Conservation (phyloP, 495 filamentous ascomycete species). For the Cercophora scortea region DNA sequence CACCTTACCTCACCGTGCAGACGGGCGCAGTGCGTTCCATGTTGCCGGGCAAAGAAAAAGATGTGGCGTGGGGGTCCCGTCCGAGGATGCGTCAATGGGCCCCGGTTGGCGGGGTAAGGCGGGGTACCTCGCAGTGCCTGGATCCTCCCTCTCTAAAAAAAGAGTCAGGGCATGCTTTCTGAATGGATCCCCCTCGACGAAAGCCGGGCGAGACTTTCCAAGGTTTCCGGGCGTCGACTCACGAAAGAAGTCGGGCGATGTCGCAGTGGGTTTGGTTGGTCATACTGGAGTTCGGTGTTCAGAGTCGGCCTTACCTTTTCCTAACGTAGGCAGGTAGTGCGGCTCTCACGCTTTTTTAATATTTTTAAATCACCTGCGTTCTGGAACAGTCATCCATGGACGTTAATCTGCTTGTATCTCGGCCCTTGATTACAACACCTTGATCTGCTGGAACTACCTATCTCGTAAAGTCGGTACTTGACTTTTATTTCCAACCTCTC, state of each 20-base stretch:
- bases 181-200: background rate
- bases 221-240: background rate
- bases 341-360: too few species aligned
- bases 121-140: background rate
- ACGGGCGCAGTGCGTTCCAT: too few species aligned
- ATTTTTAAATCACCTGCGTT: too few species aligned
- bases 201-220: background rate
- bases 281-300: background rate
- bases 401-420: background rate
- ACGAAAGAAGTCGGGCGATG: slow-evolving; percentile 1
- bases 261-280: slow-evolving; percentile 2
- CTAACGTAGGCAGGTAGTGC: background rate
- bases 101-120: too few species aligned
- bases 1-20: background rate
- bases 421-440: background rate
- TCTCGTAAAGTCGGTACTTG: background rate
- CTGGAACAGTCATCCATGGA: too few species aligned
- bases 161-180: background rate
- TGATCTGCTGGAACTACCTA: background rate
- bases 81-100: too few species aligned
- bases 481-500: too few species aligned
- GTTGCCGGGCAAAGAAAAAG: too few species aligned
- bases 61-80: too few species aligned
- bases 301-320: background rate
- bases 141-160: background rate